These are phyloP conservation scores for Phytopythium sindhum DNA, from an alignment of 352 stramenopile species.

Conservation along the genomic window DNA sequence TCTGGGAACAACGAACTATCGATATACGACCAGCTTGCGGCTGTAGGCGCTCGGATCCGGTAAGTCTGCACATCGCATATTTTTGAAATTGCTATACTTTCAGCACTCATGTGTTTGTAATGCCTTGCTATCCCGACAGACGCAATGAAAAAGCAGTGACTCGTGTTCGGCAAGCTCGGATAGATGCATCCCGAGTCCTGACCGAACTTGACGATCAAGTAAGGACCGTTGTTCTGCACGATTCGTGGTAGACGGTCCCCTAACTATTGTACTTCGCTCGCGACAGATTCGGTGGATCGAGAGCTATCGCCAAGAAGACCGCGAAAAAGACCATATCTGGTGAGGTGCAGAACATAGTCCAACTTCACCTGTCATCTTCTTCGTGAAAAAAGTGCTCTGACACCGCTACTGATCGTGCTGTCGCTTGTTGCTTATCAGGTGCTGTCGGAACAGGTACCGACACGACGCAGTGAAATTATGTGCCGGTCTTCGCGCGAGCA, in stretches of 20 bases:
- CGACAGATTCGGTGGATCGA: conserved; percentile 25
- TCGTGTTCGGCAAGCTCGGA: not conserved
- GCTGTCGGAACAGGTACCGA: conserved; percentile 19
- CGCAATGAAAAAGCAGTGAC: not conserved
- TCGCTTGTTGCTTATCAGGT: conserved; percentile 13
- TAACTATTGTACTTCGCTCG: not conserved
- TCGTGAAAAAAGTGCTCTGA: not conserved
- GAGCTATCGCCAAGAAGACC: conserved; percentile 9
- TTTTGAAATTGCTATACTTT: not conserved
- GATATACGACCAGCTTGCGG: not conserved
- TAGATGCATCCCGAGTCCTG: not conserved
- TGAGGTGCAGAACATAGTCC: conserved; percentile 1
- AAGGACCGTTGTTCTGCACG: not conserved
- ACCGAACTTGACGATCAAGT: not conserved
- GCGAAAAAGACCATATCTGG: conserved; percentile 21
- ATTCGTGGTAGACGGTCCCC: not conserved
- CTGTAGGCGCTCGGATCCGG: not conserved
- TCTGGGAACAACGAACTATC: not conserved
- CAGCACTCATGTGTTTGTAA: not conserved
- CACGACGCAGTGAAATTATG: conserved; percentile 14
- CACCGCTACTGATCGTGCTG: not conserved
- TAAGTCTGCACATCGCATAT: not conserved
- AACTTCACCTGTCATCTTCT: not conserved
- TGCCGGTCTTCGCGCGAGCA: conserved; percentile 6
- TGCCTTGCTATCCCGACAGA: not conserved